Conservation (phyloP, 192 early-diverging fungal species). For the Funneliformis geosporum region DNA sequence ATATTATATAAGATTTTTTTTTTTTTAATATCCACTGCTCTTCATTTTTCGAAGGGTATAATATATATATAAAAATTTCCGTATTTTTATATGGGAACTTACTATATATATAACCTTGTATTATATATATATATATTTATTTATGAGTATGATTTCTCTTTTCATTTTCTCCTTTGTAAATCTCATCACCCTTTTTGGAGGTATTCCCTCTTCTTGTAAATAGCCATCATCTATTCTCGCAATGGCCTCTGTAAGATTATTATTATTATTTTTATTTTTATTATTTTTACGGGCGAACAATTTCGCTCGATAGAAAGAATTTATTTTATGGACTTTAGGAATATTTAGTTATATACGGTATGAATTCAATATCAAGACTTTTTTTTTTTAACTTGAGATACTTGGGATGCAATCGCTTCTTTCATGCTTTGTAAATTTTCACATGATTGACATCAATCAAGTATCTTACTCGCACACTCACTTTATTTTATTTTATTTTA, state of each 20-base stretch:
- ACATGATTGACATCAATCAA: background rate
- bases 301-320: slow-evolving; percentile 3
- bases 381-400: background rate
- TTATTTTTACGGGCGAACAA: slow-evolving; percentile 6
- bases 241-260: slow-evolving; percentile 17
- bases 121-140: slow-evolving; percentile 6
- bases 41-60: background rate
- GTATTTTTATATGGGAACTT: background rate
- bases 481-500: background rate
- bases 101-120: slow-evolving; percentile 3
- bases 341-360: background rate
- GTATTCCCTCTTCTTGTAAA: slow-evolving; percentile 1
- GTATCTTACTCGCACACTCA: background rate
- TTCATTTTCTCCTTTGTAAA: slow-evolving; percentile 15
- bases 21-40: background rate
- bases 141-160: slow-evolving; percentile 1
- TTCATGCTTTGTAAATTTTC: background rate
- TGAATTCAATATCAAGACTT: background rate
- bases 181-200: slow-evolving; percentile 1
- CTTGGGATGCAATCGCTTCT: background rate
- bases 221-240: slow-evolving; percentile 16
- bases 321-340: slow-evolving; percentile 8
- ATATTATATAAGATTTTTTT: background rate
- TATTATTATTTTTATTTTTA: background rate
- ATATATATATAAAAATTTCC: background rate